Base-by-base conservation (phyloP, 768 basidiomycete species). In the Leccinum incarnatum region DNA sequence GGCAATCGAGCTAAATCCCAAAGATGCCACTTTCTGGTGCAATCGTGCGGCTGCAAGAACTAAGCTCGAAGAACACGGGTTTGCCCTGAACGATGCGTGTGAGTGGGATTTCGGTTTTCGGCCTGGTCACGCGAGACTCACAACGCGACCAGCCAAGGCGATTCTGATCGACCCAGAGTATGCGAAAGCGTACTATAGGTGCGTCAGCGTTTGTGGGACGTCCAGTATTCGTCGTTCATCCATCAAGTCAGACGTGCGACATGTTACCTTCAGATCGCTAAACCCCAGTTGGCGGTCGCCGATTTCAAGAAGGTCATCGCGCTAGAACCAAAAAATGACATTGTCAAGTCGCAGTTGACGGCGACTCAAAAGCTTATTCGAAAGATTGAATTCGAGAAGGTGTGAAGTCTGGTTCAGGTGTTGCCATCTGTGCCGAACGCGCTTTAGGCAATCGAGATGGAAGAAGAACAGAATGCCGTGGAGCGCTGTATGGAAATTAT, bases 31-130 rank as follows among this genome's bases (percentile, higher is more conserved):
- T 14, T 74, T 96, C 54, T 98, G 92, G 90, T 95, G 90, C 70
- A 98, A 98, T 75, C 83, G 96, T 37, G 94, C 97, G 2, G 91
- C 93, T 74, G 83, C 91, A 14, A 84, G 96, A 53, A 93, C 95
- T 74, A 97, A 92, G 76, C 75, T 98, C 56, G 91, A 99, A 72
- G 88, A 99, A 75, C 89, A 90, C 67, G 97, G 97, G 3, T 94
- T 95, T 69, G 97, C 95, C 15, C 82, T 96, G 27, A 77, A 78
- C 29, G 96, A 98, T 77, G 86, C 93, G 45, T 84, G 94, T 95
- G 67, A 71, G 89, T 82, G 40, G 19, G 42, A 54, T 51, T 6
- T 45, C 46, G 51, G 54, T 37, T 48, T 57, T 42, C 19, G 17
- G 27, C 56, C 27, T 17, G 36, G 57, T 62, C 54, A 58, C 56